phyloP scores from a whole-genome alignment of 495 filamentous ascomycete species.

The Hypomontagnella submonticulosa region DNA sequence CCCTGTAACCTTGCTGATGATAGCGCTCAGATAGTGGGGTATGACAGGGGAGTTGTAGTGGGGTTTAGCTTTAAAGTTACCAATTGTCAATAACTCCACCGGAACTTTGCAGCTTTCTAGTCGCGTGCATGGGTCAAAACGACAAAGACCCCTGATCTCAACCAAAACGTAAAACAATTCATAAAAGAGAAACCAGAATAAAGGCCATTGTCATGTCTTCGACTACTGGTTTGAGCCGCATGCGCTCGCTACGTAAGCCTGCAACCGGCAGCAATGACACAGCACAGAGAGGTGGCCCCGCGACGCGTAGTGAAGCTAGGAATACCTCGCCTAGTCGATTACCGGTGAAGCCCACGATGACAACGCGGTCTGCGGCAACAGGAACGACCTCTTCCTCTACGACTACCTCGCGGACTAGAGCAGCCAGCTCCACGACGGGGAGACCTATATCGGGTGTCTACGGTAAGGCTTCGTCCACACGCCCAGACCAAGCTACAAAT shows the following conservation, averaged over 20 bases:
- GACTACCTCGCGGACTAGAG: slow-evolving; percentile 35
- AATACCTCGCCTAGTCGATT: slow-evolving; percentile 59
- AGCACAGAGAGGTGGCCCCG: slow-evolving; percentile 19
- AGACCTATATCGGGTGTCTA: slow-evolving; percentile 28
- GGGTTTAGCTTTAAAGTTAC: neutral
- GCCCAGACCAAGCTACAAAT: slow-evolving; percentile 12
- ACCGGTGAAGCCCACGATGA: slow-evolving; percentile 55
- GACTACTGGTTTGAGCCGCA: slow-evolving; percentile 50
- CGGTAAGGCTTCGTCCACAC: slow-evolving; percentile 27
- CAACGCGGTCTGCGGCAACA: slow-evolving; percentile 40
- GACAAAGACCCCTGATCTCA: slow-evolving; percentile 30
- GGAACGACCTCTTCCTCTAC: slow-evolving; percentile 39
- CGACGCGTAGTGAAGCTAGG: slow-evolving; percentile 30
- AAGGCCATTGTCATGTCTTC: slow-evolving; percentile 45
- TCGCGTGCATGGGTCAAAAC: slow-evolving; percentile 32
- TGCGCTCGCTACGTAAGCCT: slow-evolving; percentile 59
- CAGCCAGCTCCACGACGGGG: slow-evolving; percentile 24
- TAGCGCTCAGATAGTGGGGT: too few species aligned
- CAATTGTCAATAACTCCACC: slow-evolving; percentile 10
- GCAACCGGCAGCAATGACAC: slow-evolving; percentile 31
- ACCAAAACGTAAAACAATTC: slow-evolving; percentile 22
- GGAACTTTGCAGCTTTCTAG: slow-evolving; percentile 19
- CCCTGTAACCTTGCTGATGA: too few species aligned
- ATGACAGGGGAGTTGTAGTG: too few species aligned
- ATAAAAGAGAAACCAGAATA: slow-evolving; percentile 1